Base-by-base conservation (phyloP, 2,329 filamentous ascomycete genomes). In the Myotisia sp. region DNA sequence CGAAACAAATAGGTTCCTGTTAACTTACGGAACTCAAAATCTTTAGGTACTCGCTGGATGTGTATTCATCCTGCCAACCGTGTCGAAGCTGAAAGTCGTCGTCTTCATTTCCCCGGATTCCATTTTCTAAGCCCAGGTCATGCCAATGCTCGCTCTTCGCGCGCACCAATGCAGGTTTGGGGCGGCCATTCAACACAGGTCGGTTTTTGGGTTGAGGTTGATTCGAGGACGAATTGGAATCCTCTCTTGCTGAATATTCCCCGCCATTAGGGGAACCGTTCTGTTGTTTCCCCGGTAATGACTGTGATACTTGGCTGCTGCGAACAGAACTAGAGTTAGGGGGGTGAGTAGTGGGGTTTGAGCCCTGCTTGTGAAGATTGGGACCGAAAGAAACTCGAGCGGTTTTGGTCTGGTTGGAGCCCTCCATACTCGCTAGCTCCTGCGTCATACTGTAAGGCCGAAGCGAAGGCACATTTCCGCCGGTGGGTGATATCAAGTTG, bases 11-110 rank as follows among this genome's bases (percentile, higher is more conserved):
- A 26, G 9, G 10, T 17, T 23, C 17, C 10, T 21, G 29, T 21
- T 32, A 45, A 68, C 76, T 62, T 62, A 85, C 79, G 53, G 79
- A 85, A 34, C 80, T 83, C 43, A 93, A 67, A 44, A 85, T 71
- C 37, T 80, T 79, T 47, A 92, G 79, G 49, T 92, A 86, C 51
- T 93, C 84, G 46, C 85, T 81, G 4, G 81, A 92, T 51, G 84
- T 80, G 54, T 92, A 85, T 56, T 93, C 84, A 46, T 86, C 80
- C 52, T 92, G 84, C 64, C 90, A 94, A 30, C 86, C 86, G 61
- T 94, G 86, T 31, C 86, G 73, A 54, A 77, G 71, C 42, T 67
- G 55, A 52, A 67, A 69, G 42, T 64, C 61, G 43, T 64, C 68
- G 41, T 70, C 69, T 23, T 59, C 59, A 23, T 62, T 63, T 26